Evolutionary conservation across 2,329 filamentous ascomycete genomes (phyloP).

Genomic region (Diaporthe ilicicola): DNA sequence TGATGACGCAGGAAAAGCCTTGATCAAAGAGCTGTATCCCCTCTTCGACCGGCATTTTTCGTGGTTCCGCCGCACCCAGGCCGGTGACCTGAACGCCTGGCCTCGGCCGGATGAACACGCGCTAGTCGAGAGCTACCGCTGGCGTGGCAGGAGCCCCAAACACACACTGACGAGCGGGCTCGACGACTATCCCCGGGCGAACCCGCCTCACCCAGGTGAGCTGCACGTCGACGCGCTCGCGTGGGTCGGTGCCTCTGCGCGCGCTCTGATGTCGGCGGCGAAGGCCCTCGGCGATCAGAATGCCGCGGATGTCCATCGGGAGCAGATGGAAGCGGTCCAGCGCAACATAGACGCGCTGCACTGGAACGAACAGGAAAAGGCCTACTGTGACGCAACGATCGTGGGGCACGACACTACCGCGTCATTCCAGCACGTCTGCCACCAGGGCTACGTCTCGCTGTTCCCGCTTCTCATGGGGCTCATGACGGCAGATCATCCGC

Average conservation of each 20-base stretch:
- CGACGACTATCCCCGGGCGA: constrained; percentile 89
- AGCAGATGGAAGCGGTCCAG: constrained; percentile 76
- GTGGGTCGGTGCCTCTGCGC: constrained; percentile 92
- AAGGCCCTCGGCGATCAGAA: constrained; percentile 74
- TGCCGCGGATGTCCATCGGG: constrained; percentile 77
- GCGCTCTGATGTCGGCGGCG: constrained; percentile 79
- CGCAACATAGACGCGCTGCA: constrained; percentile 88
- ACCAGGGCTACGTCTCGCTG: constrained; percentile 36
- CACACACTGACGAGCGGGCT: constrained; percentile 89
- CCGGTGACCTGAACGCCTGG: constrained; percentile 74
- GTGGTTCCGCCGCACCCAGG: constrained; percentile 90
- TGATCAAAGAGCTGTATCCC: constrained; percentile 79
- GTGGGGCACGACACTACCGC: constrained; percentile 51
- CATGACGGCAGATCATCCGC: constrained; percentile 33
- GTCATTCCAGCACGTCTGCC: constrained; percentile 37
- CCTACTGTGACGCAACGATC: constrained; percentile 89
- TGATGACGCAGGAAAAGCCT: constrained; percentile 67
- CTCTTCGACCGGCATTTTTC: constrained; percentile 86
- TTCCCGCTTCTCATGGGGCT: constrained; percentile 37
- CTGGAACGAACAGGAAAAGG: constrained; percentile 78
- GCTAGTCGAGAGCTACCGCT: constrained; percentile 85
- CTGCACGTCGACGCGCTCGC: constrained; percentile 89
- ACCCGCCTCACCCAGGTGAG: constrained; percentile 92
- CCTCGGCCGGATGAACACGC: constrained; percentile 17
- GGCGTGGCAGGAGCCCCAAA: constrained; percentile 83